Evolutionary conservation across 2,329 filamentous ascomycete species (phyloP), one percentile per base, ranked within the genome.

Genomic region (Penicillium sp.): DNA sequence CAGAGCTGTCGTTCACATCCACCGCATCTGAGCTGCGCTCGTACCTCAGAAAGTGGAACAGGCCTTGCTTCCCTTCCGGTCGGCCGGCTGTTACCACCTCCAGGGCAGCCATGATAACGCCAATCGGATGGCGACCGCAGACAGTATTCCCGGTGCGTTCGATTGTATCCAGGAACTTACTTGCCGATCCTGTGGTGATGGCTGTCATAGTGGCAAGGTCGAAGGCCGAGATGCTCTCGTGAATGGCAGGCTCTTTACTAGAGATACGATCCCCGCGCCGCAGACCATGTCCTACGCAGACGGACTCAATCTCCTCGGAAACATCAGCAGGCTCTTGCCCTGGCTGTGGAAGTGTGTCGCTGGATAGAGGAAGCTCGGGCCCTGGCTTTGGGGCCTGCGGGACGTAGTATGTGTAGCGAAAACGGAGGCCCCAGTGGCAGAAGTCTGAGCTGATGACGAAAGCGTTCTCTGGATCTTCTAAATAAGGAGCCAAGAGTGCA

Each of bases 381-480:
- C 67, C 70, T 14, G 75, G 73, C 16, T 62, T 67, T 24, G 79
- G 68, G 63, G 80, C 54, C 59, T 82, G 58, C 58, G 84, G 78
- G 31, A 86, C 82, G 72, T 97, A 96, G 57, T 89, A 89, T 27
- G 87, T 90, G 74, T 98, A 99, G 54, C 83, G 80, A 74, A 97
- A 99, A 49, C 91, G 83, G 0, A 80, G 66, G 11, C 95, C 95
- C 95, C 95, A 99, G 75, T 99, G 95, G 63, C 93, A 97, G 73
- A 99, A 99, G 73, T 99, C 95, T 1, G 92, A 96, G 73, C 90
- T 95, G 61, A 98, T 84, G 59, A 99, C 84, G 71, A 98, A 97
- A 1, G 88, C 86, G 59, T 90, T 96, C 16, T 64, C 65, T 0
- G 88, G 84, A 65, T 96, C 89, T 33, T 81, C 80, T 7, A 99